A percentile compares a stretch with the other conserved stretches of the same genome.
phyloP scores from a whole-genome alignment of 139 green algal species.

The Chlorella ohadii region DNA sequence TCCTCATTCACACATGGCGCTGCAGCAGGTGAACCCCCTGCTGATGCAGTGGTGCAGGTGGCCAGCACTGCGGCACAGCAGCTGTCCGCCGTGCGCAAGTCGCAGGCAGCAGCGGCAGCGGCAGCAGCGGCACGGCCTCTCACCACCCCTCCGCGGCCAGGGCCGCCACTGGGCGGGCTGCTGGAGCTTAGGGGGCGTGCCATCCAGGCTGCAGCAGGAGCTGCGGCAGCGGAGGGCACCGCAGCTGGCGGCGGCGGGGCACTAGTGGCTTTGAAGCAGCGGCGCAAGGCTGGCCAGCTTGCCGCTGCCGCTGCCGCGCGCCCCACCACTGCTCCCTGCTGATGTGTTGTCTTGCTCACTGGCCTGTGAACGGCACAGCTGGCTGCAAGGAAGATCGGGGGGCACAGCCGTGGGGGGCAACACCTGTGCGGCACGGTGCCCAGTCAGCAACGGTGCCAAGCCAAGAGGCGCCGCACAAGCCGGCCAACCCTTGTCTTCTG shows the following conservation, averaged over 20 bases:
- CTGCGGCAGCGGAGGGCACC: background rate
- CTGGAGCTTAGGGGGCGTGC: no score
- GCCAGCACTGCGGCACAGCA: background rate
- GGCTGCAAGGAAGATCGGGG: no score
- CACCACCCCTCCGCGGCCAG: background rate
- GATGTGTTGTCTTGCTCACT: background rate
- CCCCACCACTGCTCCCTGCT: background rate
- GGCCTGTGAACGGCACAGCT: no score
- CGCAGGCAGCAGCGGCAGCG: background rate
- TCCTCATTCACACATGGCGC: background rate
- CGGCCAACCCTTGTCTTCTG: no score
- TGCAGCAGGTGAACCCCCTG: background rate
- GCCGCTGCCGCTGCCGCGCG: background rate
- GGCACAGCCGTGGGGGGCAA: no score
- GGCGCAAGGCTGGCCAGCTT: background rate
- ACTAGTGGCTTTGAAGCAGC: background rate
- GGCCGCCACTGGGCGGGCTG: background rate
- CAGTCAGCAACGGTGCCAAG: no score
- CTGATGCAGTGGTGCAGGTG: no score
- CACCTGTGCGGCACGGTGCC: no score
- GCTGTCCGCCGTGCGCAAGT: background rate
- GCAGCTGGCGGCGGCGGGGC: background rate
- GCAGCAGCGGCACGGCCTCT: background rate
- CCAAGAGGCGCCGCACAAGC: no score
- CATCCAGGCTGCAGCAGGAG: background rate